Base-by-base conservation (phyloP, 2,329 filamentous ascomycete species). In the Pleoardoris graminearum region DNA sequence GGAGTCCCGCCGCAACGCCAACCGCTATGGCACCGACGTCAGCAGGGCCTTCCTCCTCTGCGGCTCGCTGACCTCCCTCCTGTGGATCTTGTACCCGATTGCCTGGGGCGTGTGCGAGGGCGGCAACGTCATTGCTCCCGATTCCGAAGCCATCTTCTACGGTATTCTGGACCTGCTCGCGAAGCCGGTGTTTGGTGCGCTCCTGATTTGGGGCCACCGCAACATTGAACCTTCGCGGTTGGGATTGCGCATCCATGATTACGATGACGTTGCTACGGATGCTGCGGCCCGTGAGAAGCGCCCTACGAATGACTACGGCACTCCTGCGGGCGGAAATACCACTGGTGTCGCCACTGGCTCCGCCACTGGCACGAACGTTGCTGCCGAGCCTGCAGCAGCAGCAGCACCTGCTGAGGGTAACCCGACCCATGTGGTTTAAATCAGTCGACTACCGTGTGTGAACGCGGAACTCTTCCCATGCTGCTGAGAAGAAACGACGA, bases 131-230 rank as follows among this genome's bases (percentile, higher is more conserved):
- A 86, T 88, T 45, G 72, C 85, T 2, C 82, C 84, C 0, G 86
- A 89, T 63, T 83, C 82, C 0, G 86, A 89, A 65, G 84, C 84
- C 10, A 73, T 87, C 53, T 88, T 89, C 67, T 90, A 89, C 64
- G 85, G 85, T 36, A 73, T 88, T 3, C 77, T 90, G 0, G 86
- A 89, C 54, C 70, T 88, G 4, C 54, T 87, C 3, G 80, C 85
- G 6, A 89, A 88, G 74, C 83, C 84, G 0, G 76, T 82, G 7
- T 89, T 88, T 58, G 83, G 83, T 14, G 75, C 77, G 11, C 65
- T 87, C 0, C 77, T 89, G 1, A 74, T 89, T 44, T 84, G 76
- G 73, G 84, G 84, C 1, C 85, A 88, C 68, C 77, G 83, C 41
- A 82, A 81, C 58, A 87, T 88, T 45, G 80, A 84, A 39, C 81